Percentiles rank a stretch among this genome's conserved stretches.
Conservation (phyloP, 192 early-diverging fungal species). For the Chytriomyces sp. region DNA sequence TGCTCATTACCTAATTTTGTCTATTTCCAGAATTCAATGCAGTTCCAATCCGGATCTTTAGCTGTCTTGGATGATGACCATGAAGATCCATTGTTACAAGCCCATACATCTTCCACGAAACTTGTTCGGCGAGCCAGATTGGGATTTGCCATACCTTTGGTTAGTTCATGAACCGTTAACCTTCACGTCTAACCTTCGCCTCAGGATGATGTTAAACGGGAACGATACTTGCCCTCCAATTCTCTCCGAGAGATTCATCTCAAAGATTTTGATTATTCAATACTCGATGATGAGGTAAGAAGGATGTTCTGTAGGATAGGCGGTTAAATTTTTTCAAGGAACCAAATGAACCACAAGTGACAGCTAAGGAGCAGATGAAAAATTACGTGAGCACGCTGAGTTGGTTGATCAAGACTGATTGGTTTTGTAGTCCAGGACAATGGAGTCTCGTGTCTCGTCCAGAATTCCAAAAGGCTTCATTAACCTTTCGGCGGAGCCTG, state of each 20-base stretch:
- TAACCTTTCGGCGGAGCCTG: conserved; percentile 45
- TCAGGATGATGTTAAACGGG: background rate
- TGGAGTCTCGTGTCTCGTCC: conserved; percentile 41
- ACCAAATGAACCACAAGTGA: too few species aligned
- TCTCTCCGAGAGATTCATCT: conserved; percentile 31
- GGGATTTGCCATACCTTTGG: background rate
- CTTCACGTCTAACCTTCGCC: background rate
- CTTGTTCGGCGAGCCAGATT: background rate
- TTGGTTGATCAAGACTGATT: background rate
- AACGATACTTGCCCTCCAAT: conserved; percentile 29
- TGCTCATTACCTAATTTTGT: too few species aligned
- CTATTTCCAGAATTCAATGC: conserved; percentile 1
- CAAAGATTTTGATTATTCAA: conserved; percentile 36
- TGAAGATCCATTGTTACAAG: conserved; percentile 46
- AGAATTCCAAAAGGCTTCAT: conserved; percentile 53
- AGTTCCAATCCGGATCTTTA: conserved; percentile 10
- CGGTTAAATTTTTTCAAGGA: background rate
- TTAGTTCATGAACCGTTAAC: background rate
- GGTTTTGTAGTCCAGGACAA: conserved; percentile 34
- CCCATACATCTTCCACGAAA: conserved; percentile 22
- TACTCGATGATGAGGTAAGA: conserved; percentile 37
- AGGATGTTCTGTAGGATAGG: background rate
- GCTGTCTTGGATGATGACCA: conserved; percentile 1
- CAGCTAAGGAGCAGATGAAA: conserved; percentile 6
- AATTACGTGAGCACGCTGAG: background rate